Percentiles rank a stretch among this genome's conserved stretches.
Conservation (phyloP, 768 basidiomycete genomes). For the Leucocoprinus leucothites region DNA sequence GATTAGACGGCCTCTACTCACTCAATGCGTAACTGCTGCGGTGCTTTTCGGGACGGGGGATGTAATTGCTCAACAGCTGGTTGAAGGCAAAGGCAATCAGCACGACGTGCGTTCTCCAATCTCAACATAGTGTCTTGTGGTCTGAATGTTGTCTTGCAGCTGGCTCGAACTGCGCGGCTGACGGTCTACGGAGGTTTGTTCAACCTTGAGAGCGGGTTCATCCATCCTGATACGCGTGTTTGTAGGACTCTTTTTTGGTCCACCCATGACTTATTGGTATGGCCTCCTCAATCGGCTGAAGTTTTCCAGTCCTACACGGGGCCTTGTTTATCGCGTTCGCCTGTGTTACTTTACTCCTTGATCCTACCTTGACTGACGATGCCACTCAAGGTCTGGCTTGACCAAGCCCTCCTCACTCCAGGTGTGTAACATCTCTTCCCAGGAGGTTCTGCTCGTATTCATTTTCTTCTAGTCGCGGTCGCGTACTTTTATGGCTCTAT, state of each 20-base stretch:
- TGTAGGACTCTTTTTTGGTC: slow-evolving; percentile 71
- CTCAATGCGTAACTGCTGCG: slow-evolving; percentile 63
- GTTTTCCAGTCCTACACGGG: slow-evolving; percentile 58
- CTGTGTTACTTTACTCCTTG: background rate
- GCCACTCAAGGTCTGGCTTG: slow-evolving; percentile 63
- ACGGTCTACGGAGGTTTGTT: slow-evolving; percentile 69
- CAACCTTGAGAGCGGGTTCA: background rate
- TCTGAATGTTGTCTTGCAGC: slow-evolving; percentile 28
- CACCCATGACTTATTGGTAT: slow-evolving; percentile 82
- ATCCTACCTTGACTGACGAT: background rate
- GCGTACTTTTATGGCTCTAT: slow-evolving; percentile 66
- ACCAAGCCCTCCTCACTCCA: slow-evolving; percentile 78
- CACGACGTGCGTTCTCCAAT: slow-evolving; percentile 59
- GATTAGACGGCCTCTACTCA: slow-evolving; percentile 56
- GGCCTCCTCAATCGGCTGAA: slow-evolving; percentile 66
- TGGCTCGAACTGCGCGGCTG: slow-evolving; percentile 58
- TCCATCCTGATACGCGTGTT: background rate
- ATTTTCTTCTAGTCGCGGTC: slow-evolving; percentile 33
- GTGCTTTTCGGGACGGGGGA: slow-evolving; percentile 75
- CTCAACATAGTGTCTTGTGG: background rate
- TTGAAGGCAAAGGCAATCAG: slow-evolving; percentile 66
- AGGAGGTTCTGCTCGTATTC: background rate
- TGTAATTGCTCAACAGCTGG: slow-evolving; percentile 80
- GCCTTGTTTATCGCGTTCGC: slow-evolving; percentile 60
- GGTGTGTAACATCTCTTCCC: slow-evolving; percentile 28